A percentile compares a stretch with the other conserved stretches of the same genome.
phyloP scores from a whole-genome alignment of 768 basidiomycete species.

The Crucibulum laeve region DNA sequence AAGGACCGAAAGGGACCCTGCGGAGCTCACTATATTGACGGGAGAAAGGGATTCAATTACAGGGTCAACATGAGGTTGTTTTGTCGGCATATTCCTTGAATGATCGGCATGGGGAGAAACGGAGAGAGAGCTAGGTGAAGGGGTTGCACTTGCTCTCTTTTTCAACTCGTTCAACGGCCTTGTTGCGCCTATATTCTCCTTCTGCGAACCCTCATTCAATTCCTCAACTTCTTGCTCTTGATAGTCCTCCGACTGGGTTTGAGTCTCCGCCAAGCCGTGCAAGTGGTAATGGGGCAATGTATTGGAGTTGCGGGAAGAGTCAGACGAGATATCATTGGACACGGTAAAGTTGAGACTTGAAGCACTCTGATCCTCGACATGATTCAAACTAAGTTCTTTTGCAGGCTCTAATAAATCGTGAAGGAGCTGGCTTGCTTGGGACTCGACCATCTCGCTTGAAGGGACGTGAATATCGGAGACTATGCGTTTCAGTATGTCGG shows the following conservation, averaged over 20 bases:
- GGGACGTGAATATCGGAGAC: conserved; percentile 3
- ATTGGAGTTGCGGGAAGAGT: conserved; percentile 31
- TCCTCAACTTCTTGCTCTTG: conserved; percentile 23
- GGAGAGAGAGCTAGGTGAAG: conserved; percentile 15
- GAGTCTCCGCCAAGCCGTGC: conserved; percentile 51
- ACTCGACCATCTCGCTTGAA: conserved; percentile 38
- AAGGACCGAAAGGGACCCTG: conserved; percentile 1
- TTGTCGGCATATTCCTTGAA: conserved; percentile 15
- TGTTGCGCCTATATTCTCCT: conserved; percentile 41
- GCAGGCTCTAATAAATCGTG: conserved; percentile 35
- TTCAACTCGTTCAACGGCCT: conserved; percentile 2
- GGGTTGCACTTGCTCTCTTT: conserved; percentile 7
- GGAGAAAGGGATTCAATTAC: conserved; percentile 16
- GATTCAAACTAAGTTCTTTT: conserved; percentile 11
- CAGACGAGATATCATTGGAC: conserved; percentile 32
- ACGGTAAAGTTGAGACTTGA: conserved; percentile 16
- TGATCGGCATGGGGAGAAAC: conserved; percentile 19
- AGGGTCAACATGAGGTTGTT: conserved; percentile 19
- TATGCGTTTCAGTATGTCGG: conserved; percentile 13
- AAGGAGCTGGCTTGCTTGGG: conserved; percentile 55
- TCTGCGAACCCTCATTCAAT: conserved; percentile 41
- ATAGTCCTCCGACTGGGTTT: conserved; percentile 44
- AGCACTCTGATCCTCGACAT: conserved; percentile 10
- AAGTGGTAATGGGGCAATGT: conserved; percentile 48
- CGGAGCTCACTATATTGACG: conserved; percentile 21